These are phyloP conservation scores for Vaccinium myrtillus DNA, from an alignment of 148 eudicot species.

Conservation along the genomic window DNA sequence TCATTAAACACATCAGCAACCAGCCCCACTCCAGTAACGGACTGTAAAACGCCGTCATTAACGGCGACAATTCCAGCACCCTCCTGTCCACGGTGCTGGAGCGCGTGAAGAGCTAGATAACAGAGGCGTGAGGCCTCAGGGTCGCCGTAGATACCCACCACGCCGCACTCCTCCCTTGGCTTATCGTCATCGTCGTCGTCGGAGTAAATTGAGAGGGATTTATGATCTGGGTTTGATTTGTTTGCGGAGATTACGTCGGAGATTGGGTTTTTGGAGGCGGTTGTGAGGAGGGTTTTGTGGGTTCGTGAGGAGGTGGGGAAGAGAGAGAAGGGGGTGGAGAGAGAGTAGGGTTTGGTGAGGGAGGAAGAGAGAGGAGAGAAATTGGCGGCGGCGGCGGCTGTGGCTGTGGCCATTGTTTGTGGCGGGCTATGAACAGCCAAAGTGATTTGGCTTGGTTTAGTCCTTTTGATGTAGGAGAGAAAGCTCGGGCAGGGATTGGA, in stretches of 20 bases:
- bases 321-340: slow-evolving; percentile 8
- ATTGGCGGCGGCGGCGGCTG: slow-evolving; percentile 21
- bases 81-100: slow-evolving; percentile 80
- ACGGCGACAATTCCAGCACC: slow-evolving; percentile 75
- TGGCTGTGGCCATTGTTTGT: slow-evolving; percentile 16
- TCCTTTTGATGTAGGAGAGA: slow-evolving; percentile 5
- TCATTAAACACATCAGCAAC: slow-evolving; percentile 66
- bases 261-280: slow-evolving; percentile 33
- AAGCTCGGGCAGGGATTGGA: not conserved
- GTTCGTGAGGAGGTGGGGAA: not conserved
- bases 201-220: not conserved
- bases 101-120: slow-evolving; percentile 63
- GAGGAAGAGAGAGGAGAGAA: slow-evolving; percentile 15
- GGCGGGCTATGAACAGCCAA: slow-evolving; percentile 33
- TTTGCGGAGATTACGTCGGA: slow-evolving; percentile 20
- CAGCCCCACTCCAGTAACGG: slow-evolving; percentile 58
- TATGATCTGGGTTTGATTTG: slow-evolving; percentile 18
- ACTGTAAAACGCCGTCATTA: slow-evolving; percentile 39
- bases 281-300: slow-evolving; percentile 11
- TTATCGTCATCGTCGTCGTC: slow-evolving; percentile 34
- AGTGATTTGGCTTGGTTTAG: slow-evolving; percentile 23
- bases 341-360: slow-evolving; percentile 1
- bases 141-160: slow-evolving; percentile 55
- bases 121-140: slow-evolving; percentile 52
- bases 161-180: slow-evolving; percentile 56